phyloP scores from a whole-genome alignment of 2,329 filamentous ascomycete genomes.

The Fusarium staphyleae region DNA sequence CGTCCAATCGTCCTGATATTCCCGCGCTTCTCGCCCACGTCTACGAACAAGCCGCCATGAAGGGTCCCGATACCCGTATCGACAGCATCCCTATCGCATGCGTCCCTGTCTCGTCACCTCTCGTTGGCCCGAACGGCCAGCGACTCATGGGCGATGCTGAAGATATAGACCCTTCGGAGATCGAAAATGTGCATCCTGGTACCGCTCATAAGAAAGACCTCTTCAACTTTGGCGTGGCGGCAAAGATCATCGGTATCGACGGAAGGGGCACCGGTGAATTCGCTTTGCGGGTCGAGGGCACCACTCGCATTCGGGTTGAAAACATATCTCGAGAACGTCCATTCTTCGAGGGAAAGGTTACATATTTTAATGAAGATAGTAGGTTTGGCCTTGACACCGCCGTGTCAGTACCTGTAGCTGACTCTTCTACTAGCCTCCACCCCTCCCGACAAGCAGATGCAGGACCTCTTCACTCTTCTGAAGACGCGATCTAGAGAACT shows the following conservation, averaged over 20 bases:
- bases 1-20: slow-evolving; percentile 81
- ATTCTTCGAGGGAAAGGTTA: slow-evolving; percentile 84
- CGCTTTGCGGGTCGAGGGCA: slow-evolving; percentile 84
- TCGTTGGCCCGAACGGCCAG: slow-evolving; percentile 77
- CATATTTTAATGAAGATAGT: slow-evolving; percentile 74
- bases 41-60: slow-evolving; percentile 76
- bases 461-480: slow-evolving; percentile 77
- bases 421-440: slow-evolving; percentile 38
- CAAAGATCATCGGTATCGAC: slow-evolving; percentile 80
- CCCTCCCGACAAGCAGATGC: slow-evolving; percentile 64
- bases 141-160: slow-evolving; percentile 73
- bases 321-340: slow-evolving; percentile 72
- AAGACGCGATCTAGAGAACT: slow-evolving; percentile 88
- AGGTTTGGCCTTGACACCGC: slow-evolving; percentile 41
- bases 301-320: slow-evolving; percentile 77
- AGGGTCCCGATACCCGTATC: slow-evolving; percentile 68
- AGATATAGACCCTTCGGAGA: slow-evolving; percentile 53
- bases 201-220: slow-evolving; percentile 74
- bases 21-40: slow-evolving; percentile 85
- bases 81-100: slow-evolving; percentile 82
- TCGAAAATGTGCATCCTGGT: slow-evolving; percentile 61
- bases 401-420: slow-evolving; percentile 7
- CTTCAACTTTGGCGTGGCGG: slow-evolving; percentile 82
- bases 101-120: slow-evolving; percentile 80
- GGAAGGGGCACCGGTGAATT: slow-evolving; percentile 78